These are phyloP conservation scores for Neurospora sp. DNA, from an alignment of 495 filamentous ascomycete species.

Conservation along the genomic window DNA sequence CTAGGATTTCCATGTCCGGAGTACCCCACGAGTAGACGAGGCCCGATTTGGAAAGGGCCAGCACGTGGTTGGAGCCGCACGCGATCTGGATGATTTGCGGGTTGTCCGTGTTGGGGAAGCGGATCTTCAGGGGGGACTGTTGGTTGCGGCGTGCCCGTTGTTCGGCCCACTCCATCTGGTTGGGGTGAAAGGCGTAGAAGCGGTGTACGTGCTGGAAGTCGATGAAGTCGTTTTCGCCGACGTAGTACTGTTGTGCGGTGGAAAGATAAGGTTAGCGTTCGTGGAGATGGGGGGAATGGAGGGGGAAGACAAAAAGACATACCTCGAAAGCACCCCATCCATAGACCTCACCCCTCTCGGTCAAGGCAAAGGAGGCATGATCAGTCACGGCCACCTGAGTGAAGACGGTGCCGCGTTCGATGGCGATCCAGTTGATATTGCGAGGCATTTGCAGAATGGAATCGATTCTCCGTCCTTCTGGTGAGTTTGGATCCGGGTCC, in stretches of 20 bases:
- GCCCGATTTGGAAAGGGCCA: conserved; percentile 50
- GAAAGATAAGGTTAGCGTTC: not conserved
- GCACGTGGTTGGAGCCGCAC: conserved; percentile 55
- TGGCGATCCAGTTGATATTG: conserved; percentile 33
- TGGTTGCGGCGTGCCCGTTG: not conserved
- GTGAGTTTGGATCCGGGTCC: conserved; percentile 24
- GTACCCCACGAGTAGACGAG: conserved; percentile 59
- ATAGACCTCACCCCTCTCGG: conserved; percentile 52
- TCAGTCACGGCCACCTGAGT: conserved; percentile 52
- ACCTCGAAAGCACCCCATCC: conserved; percentile 64
- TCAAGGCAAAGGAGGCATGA: conserved; percentile 53
- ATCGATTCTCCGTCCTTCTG: conserved; percentile 45
- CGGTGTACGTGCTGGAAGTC: not conserved
- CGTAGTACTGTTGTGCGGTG: not conserved
- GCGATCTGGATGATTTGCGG: conserved; percentile 41
- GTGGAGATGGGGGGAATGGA: too few relatives aligned
- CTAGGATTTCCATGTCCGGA: conserved; percentile 60
- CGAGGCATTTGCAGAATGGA: conserved; percentile 48
- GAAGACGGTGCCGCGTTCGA: conserved; percentile 45
- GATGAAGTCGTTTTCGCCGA: not conserved
- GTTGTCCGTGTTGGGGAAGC: conserved; percentile 30
- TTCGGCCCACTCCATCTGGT: not conserved
- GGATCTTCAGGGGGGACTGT: not conserved
- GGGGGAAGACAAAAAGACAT: not conserved
- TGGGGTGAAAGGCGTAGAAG: not conserved